Base-by-base conservation (phyloP, 2,329 filamentous ascomycete genomes). In the Hypoxylon sp. region DNA sequence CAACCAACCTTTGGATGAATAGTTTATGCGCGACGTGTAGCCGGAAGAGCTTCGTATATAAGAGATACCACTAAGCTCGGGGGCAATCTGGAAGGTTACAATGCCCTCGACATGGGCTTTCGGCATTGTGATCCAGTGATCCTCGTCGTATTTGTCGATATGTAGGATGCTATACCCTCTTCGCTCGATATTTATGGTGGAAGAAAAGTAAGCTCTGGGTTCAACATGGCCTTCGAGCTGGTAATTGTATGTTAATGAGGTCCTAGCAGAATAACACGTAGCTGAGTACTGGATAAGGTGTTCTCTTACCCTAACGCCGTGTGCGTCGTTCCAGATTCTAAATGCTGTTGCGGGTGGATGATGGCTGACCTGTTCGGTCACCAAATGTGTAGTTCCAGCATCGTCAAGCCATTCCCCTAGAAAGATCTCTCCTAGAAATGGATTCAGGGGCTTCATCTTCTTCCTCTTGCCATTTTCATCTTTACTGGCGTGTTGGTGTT, bases 291-390 rank as follows among this genome's bases (percentile, higher is more conserved):
- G n/a, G 23, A 5, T 23, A 23, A 19, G 11, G 23, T 10, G 32
- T 36, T 56, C 45, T 57, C 65, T 64, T 55, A 75, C 74, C 51
- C 53, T 71, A 53, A 98, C 89, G 65, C 94, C 93, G 68, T 96
- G 89, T 76, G 93, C 89, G 69, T 91, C 83, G 81, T 99, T 98
- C 81, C 89, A 91, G 79, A 98, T 97, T 78, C 89, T 91, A 83
- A 98, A 99, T 46, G 95, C 96, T 1, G 95, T 99, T 36, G 94
- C 93, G 2, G 96, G 95, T 57, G 95, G 95, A 78, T 99, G 96
- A 80, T 98, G 95, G 80, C 88, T 90, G 72, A 98, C 96, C 86
- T 98, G 95, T 83, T 98, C 95, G 76, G 93, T 97, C 75, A 97
- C 87, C 72, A 99, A 86, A 74, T 91, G 89, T 28, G 96, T 98